Percentiles rank a stretch among this genome's conserved stretches.
These are phyloP conservation scores for Amylostereum areolatum DNA, from an alignment of 1,284 basidiomycete species.

Conservation along the genomic window DNA sequence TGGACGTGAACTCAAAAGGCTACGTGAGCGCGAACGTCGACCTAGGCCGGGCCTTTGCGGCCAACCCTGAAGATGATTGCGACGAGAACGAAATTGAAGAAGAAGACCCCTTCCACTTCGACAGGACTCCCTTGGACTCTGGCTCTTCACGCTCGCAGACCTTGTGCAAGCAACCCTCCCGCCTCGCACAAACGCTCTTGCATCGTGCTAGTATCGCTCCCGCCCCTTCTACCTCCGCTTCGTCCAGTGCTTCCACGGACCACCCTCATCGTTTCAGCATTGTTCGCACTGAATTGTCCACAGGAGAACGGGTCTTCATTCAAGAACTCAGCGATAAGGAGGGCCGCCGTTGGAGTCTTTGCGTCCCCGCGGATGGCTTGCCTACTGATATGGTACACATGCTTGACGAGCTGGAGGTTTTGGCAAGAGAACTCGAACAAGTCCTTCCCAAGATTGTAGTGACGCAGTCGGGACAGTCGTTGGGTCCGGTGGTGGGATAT, in stretches of 20 bases:
- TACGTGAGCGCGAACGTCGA: too few relatives aligned
- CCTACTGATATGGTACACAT: conserved; percentile 13
- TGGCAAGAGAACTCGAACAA: conserved; percentile 11
- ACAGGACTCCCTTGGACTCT: conserved; percentile 4
- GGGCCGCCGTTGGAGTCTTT: conserved; percentile 13
- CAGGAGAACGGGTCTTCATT: conserved; percentile 7
- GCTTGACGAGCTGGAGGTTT: conserved; percentile 13
- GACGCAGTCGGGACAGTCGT: conserved; percentile 12
- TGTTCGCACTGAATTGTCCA: conserved; percentile 5
- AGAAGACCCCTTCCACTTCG: conserved; percentile 13
- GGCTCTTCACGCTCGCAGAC: not conserved
- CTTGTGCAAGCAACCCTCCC: not conserved
- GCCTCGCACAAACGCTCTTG: not conserved
- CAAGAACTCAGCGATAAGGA: conserved; percentile 11
- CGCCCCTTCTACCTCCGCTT: conserved; percentile 5
- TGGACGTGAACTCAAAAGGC: too few relatives aligned
- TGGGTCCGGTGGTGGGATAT: not conserved
- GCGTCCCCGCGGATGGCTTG: conserved; percentile 11
- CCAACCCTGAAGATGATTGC: too few relatives aligned
- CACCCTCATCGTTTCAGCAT: conserved; percentile 9
- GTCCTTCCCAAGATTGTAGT: conserved; percentile 12
- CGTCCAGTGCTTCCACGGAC: conserved; percentile 1
- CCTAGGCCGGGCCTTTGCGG: too few relatives aligned
- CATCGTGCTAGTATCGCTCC: not conserved
- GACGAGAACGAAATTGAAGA: conserved; percentile 6